These are phyloP conservation scores for Albatrellus ellisii DNA, from an alignment of 768 basidiomycete species.

Conservation along the genomic window DNA sequence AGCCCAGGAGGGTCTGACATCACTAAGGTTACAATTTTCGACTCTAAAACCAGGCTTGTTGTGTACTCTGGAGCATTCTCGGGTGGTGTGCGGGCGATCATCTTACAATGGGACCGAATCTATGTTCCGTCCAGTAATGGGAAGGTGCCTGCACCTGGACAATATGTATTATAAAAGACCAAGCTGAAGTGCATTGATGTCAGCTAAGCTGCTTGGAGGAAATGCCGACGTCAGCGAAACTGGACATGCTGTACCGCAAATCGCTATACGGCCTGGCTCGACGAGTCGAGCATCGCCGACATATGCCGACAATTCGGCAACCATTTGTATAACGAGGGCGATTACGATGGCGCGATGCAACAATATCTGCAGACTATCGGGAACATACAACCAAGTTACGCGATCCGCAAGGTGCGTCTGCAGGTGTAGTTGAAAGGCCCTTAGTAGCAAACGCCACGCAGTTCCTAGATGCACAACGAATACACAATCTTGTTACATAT, in stretches of 20 bases:
- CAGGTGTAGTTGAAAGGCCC: not conserved
- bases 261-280: conserved; percentile 59
- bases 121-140: conserved; percentile 73
- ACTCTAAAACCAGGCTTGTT: conserved; percentile 84
- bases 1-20: conserved; percentile 42
- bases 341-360: conserved; percentile 87
- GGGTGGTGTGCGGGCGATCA: conserved; percentile 71
- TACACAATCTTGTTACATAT: conserved; percentile 90
- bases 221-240: conserved; percentile 71
- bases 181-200: too few relatives aligned
- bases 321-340: conserved; percentile 78
- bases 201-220: conserved; percentile 61
- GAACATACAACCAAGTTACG: conserved; percentile 83
- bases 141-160: conserved; percentile 35
- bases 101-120: conserved; percentile 71
- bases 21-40: conserved; percentile 75
- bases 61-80: conserved; percentile 73
- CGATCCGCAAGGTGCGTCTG: conserved; percentile 75
- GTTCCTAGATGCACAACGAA: conserved; percentile 95
- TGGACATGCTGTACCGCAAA: conserved; percentile 75
- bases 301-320: conserved; percentile 88
- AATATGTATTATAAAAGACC: too few relatives aligned
- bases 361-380: conserved; percentile 90
- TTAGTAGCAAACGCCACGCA: too few relatives aligned
- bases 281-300: conserved; percentile 65